Conservation (phyloP, 352 stramenopile species). For the Phytopythium delawarense region DNA sequence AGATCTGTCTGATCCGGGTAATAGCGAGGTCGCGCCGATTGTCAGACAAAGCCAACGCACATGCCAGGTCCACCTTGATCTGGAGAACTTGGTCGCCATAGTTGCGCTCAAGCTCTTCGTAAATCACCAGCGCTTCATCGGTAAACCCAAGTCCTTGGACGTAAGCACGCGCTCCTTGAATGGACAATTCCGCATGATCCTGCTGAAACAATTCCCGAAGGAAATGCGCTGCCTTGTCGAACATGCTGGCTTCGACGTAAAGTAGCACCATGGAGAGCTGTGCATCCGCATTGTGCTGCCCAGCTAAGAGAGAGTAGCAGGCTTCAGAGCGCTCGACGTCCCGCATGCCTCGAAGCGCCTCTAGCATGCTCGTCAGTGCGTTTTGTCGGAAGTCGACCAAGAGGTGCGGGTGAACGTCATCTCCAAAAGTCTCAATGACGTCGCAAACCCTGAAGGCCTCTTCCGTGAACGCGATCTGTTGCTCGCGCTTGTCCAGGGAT, state of each 20-base stretch:
- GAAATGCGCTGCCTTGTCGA: neutral
- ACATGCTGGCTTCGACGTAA: neutral
- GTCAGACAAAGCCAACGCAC: constrained; percentile 35
- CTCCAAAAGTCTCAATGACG: constrained; percentile 29
- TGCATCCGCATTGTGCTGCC: constrained; percentile 5
- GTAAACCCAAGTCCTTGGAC: constrained; percentile 40
- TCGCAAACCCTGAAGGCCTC: constrained; percentile 59
- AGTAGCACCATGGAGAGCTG: neutral
- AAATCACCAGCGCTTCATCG: constrained; percentile 52
- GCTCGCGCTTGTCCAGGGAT: constrained; percentile 21
- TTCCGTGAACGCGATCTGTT: constrained; percentile 47
- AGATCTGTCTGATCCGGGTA: constrained; percentile 23
- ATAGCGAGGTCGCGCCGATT: constrained; percentile 30
- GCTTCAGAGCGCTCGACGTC: constrained; percentile 59
- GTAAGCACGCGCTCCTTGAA: constrained; percentile 21
- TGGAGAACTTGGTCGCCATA: constrained; percentile 49
- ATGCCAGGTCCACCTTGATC: constrained; percentile 70
- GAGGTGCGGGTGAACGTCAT: constrained; percentile 19
- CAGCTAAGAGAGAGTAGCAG: constrained; percentile 48
- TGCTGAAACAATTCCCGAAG: neutral
- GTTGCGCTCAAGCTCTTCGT: constrained; percentile 52
- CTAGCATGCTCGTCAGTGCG: constrained; percentile 42
- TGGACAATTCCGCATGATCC: neutral
- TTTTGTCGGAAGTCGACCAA: constrained; percentile 35
- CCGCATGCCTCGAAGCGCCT: constrained; percentile 34